phyloP scores from a whole-genome alignment of 345 rosid species.

The Gossypium stocksii region DNA sequence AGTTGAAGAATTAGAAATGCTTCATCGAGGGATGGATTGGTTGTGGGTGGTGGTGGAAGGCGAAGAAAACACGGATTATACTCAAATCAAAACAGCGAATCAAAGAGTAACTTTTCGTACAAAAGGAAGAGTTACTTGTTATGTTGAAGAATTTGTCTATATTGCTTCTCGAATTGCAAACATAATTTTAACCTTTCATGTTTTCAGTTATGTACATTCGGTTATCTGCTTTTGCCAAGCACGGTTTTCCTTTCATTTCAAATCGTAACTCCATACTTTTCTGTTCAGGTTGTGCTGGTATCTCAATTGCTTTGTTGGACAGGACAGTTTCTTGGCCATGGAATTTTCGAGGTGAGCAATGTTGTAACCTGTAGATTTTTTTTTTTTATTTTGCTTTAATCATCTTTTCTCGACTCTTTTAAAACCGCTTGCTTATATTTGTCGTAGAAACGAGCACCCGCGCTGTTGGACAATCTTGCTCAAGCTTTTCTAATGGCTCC shows the following conservation, averaged over 20 bases:
- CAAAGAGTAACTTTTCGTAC: neutral
- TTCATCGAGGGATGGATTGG: neutral
- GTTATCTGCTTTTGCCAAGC: neutral
- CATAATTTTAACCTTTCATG: neutral
- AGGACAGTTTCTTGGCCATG: slow-evolving; percentile 83
- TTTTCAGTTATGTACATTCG: neutral
- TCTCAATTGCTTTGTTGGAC: slow-evolving; percentile 73
- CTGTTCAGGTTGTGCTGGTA: slow-evolving; percentile 55
- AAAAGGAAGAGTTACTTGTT: neutral
- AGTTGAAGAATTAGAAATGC: neutral
- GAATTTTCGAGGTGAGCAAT: slow-evolving; percentile 67
- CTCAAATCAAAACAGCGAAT: neutral
- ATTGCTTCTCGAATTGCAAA: neutral
- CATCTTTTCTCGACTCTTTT: neutral
- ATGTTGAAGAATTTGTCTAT: neutral
- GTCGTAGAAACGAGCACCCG: slow-evolving; percentile 81
- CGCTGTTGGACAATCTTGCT: slow-evolving; percentile 64
- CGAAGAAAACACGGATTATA: neutral
- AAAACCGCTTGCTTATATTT: no score
- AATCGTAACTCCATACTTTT: neutral
- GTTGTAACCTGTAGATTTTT: neutral
- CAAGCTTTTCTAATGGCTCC: slow-evolving; percentile 90
- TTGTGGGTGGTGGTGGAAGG: neutral
- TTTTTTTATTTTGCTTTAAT: neutral
- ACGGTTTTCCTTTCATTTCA: neutral